Evolutionary conservation across 2,329 filamentous ascomycete genomes (phyloP), one percentile per base, ranked within the genome.

Genomic region (Epichloe aotearoae): DNA sequence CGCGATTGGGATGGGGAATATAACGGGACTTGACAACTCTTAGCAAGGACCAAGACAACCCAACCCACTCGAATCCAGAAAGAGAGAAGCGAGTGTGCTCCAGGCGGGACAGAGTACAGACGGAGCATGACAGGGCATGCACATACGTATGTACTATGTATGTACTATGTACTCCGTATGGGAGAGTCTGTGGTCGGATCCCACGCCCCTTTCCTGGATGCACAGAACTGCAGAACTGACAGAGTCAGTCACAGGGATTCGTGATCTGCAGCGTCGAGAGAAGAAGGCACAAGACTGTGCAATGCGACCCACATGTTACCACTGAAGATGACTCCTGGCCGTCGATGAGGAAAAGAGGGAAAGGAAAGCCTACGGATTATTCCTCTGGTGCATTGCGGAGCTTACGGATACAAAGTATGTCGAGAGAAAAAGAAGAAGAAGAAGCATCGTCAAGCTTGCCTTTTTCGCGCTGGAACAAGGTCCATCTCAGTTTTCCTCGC

Each of bases 191-290:
- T 30, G 30, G 30, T 38, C 45, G 45, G 45, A 30, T 30, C n/a
- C 36, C 26, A n/a, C 30, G 33, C 45, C 45, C 17, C 17, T 38
- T 47, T 23, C 10, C 45, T 30, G n/a, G 33, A 20, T 20, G 14
- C n/a, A 23, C 3, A 42, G n/a, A 17, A 19, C 4, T 23, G 34
- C 3, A 42, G n/a, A 10, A 19, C 4, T 23, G 34, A 30, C 17
- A 47, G 34, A 38, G 34, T 26, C 3, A 41, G 11, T 23, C 20
- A 43, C 41, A 43, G 10, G 41, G 41, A 43, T 43, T 38, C 5
- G 34, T 50, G 48, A 50, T 50, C 42, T 50, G 42, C 42, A 33
- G 30, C 42, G 33, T 46, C 41, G 41, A 40, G 41, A 49, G 12
- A 20, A 49, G 47, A 36, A 23, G n/a, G 14, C 34, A 12, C 33